These are phyloP conservation scores for Takashimella tepidaria DNA, from an alignment of 1,284 basidiomycete genomes.

Conservation along the genomic window DNA sequence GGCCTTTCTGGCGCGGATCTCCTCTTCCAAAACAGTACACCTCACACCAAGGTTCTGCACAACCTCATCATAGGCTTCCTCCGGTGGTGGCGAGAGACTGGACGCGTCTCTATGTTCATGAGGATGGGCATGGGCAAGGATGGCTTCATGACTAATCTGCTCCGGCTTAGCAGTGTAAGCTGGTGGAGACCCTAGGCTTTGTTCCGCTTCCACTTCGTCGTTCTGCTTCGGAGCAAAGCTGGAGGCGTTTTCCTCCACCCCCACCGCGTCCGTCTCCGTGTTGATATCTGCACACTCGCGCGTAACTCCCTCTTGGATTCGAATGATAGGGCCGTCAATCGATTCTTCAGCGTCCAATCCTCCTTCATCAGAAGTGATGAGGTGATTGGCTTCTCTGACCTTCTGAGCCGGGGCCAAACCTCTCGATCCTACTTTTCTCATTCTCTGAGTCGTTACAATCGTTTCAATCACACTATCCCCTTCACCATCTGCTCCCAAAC, in stretches of 20 bases:
- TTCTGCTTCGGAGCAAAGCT: too few relatives aligned
- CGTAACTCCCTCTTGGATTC: slow-evolving; percentile 20
- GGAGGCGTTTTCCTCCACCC: neutral
- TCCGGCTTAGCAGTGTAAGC: slow-evolving; percentile 36
- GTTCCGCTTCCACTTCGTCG: neutral
- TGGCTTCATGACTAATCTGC: slow-evolving; percentile 21
- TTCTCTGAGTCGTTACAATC: slow-evolving; percentile 44
- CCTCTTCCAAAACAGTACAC: slow-evolving; percentile 28
- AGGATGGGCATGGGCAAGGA: slow-evolving; percentile 34
- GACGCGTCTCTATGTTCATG: neutral
- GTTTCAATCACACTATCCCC: slow-evolving; percentile 45
- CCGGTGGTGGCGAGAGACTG: slow-evolving; percentile 6
- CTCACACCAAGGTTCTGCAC: slow-evolving; percentile 26
- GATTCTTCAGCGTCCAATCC: slow-evolving; percentile 1
- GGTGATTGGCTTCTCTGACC: neutral
- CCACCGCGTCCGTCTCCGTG: slow-evolving; percentile 17
- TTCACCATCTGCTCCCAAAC: slow-evolving; percentile 53
- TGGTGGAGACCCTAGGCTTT: slow-evolving; percentile 18
- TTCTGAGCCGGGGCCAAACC: neutral
- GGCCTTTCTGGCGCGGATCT: neutral
- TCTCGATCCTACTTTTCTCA: slow-evolving; percentile 23
- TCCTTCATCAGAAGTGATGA: neutral
- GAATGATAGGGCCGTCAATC: slow-evolving; percentile 13
- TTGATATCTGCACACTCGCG: slow-evolving; percentile 30
- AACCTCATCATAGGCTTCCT: slow-evolving; percentile 31